Percentiles rank a stretch among this genome's conserved stretches.
Evolutionary conservation across 1,284 basidiomycete species (phyloP).

Genomic region (Moniliella sp.): DNA sequence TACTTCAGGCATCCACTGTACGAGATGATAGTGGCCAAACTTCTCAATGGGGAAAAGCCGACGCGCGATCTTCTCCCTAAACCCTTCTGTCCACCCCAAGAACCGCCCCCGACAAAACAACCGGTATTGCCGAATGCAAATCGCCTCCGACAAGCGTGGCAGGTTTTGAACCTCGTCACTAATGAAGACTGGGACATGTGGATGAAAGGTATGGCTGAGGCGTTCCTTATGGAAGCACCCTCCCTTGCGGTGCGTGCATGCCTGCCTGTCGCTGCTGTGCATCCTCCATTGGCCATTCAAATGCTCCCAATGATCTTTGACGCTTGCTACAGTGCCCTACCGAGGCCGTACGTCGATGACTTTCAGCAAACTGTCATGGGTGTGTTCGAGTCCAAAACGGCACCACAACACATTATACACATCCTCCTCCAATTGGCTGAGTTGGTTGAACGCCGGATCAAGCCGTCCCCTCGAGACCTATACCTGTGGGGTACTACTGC

Average conservation of each 20-base stretch:
- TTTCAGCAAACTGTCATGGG: slow-evolving; percentile 71
- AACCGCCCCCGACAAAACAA: slow-evolving; percentile 36
- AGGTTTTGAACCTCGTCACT: slow-evolving; percentile 56
- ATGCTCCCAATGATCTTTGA: slow-evolving; percentile 95
- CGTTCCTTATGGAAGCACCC: slow-evolving; percentile 93
- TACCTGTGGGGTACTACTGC: slow-evolving; percentile 72
- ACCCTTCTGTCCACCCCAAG: no score
- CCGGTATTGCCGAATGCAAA: slow-evolving; percentile 93
- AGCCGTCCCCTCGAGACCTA: slow-evolving; percentile 77
- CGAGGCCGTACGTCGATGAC: slow-evolving; percentile 42
- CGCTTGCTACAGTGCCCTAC: slow-evolving; percentile 89
- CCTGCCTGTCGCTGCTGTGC: slow-evolving; percentile 73
- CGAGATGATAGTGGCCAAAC: no score
- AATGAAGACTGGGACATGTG: slow-evolving; percentile 82
- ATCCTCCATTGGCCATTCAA: slow-evolving; percentile 73
- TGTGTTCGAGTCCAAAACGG: slow-evolving; percentile 58
- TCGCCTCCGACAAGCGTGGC: slow-evolving; percentile 91
- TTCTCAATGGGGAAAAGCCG: slow-evolving; percentile 62
- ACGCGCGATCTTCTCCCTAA: slow-evolving; percentile 43
- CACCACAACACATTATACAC: slow-evolving; percentile 79
- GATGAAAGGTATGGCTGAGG: slow-evolving; percentile 77
- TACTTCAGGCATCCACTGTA: no score
- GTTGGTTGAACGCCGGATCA: slow-evolving; percentile 99
- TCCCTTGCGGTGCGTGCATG: slow-evolving; percentile 90
- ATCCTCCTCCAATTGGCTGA: slow-evolving; percentile 80